Evolutionary conservation across 768 basidiomycete genomes (phyloP), one percentile per base, ranked within the genome.

Genomic region (Amanita subjunquillea): DNA sequence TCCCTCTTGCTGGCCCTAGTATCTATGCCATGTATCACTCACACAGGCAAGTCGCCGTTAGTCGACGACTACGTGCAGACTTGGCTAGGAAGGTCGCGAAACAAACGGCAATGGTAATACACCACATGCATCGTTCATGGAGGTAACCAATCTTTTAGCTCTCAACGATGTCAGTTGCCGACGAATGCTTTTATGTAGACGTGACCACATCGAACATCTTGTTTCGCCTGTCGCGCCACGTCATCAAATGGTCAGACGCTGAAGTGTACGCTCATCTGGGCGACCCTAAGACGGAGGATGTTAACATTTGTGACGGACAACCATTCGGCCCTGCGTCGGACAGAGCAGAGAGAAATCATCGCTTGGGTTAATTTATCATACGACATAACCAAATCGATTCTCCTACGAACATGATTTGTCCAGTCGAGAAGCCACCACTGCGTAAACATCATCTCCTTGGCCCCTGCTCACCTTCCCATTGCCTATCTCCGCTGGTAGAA

Each of bases 1-100:
- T 62, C 65, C 69, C 67, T 45, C 64, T 79, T 49, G 66, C 74
- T 27, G 77, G 78, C 1, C 73, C 17, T 3, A 40, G 39, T 40
- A 9, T 40, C 39, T 2, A 1, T 38, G 38, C 70, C 43, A 61
- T 72, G 57, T 59, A 57, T 4, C 59, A 66, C n/a, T 66, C 48
- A 48, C 69, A 66, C 3, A 64, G 67, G n/a, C 43, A 64, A 55
- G 53, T 58, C 8, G 40, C 56, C 20, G 62, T 66, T 32, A 67
- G 65, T 57, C 47, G 67, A 41, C 58, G 68, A 48, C 58, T 72
- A 36, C 66, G 67, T 25, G 59, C 30, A 54, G 66, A 69, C 43
- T 50, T 72, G 44, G 67, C 68, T 23, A 66, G 64, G 56, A 69
- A 62, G 48, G 64, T 71, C 8, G 66, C 66, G 4, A 67, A 66